Base-by-base conservation (phyloP, 805 yeast species). In the Allodekkera sacchari region DNA sequence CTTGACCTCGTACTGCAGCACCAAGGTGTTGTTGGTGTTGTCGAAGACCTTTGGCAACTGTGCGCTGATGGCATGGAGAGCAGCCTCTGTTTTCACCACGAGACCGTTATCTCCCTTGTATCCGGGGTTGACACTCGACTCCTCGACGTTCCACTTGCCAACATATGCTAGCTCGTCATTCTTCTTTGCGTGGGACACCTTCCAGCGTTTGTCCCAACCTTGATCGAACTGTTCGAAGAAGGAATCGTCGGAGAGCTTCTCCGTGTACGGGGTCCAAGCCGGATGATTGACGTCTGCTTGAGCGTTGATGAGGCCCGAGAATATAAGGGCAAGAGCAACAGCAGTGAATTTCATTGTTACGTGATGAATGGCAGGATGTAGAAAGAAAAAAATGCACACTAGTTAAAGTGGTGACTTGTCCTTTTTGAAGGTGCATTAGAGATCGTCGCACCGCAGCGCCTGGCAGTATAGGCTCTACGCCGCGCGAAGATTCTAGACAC, bases 1-100 rank as follows among this genome's bases (percentile, higher is more conserved):
- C 59, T 87, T 87, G 34, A 84, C 83, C 57, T 88, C 96, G 55
- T 84, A 88, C 59, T 88, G 96, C 25, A 85, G 59, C 7, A 88
- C 95, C 40, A 88, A 63, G 11, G 84, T 76, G 35, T 74, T 63
- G 43, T 66, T 68, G 8, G 63, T 69, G 54, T 77, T 79, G 50
- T 70, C 68, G 35, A 87, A 66, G 3, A 77, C 69, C 18, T 54
- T 36, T 13, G 72, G 71, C 34, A 88, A 65, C 39, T 63, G 55
- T 33, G 74, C 71, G 24, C 84, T 75, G 44, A 88, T 83, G 26
- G 94, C 95, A 53, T 84, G 87, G 49, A 75, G 83, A 16, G 84
- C 78, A 25, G 94, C 87, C 28, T 77, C 75, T 13, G 79, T 60
- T 49, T 78, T 80, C 53, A 80, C 68, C 4, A 83, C 89, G 33